Evolutionary conservation across 2,329 filamentous ascomycete genomes (phyloP).

Genomic region (Xylaria arbuscula): DNA sequence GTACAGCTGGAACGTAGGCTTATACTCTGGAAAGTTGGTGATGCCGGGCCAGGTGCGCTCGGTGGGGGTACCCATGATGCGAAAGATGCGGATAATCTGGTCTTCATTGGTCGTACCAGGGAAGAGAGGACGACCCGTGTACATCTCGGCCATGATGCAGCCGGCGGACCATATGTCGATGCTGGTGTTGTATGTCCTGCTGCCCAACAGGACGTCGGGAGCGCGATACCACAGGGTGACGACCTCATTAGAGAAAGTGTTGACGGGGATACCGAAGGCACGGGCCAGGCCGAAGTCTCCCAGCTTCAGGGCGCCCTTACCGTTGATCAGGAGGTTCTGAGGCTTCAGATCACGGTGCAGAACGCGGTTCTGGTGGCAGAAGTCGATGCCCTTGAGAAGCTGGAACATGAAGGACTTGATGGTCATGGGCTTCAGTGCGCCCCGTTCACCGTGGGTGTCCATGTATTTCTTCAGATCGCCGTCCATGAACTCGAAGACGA

Average conservation of each 20-base stretch:
- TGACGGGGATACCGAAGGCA: conserved; percentile 96
- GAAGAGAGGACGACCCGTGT: conserved; percentile 93
- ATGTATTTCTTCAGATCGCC: conserved; percentile 98
- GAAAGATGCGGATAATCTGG: conserved; percentile 95
- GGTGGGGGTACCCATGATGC: conserved; percentile 97
- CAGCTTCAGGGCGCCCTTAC: conserved; percentile 88
- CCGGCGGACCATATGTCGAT: conserved; percentile 99
- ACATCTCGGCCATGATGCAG: conserved; percentile 99
- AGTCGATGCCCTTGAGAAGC: conserved; percentile 92
- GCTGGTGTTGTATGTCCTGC: conserved; percentile 97
- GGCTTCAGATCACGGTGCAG: conserved; percentile 96
- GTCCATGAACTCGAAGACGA: conserved; percentile 99
- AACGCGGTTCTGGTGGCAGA: conserved; percentile 97
- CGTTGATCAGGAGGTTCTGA: conserved; percentile 95
- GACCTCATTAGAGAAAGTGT: conserved; percentile 98
- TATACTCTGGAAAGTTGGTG: conserved; percentile 96
- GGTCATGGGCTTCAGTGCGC: conserved; percentile 85
- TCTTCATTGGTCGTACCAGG: conserved; percentile 98
- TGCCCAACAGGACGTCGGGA: conserved; percentile 92
- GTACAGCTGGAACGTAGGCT: conserved; percentile 93
- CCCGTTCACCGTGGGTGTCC: conserved; percentile 90
- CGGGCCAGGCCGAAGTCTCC: conserved; percentile 94
- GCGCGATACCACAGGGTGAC: conserved; percentile 98
- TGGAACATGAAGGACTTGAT: conserved; percentile 99
- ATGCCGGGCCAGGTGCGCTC: conserved; percentile 97